Conservation (phyloP, 331 rosid genomes). For the Stylosanthes scabra region DNA sequence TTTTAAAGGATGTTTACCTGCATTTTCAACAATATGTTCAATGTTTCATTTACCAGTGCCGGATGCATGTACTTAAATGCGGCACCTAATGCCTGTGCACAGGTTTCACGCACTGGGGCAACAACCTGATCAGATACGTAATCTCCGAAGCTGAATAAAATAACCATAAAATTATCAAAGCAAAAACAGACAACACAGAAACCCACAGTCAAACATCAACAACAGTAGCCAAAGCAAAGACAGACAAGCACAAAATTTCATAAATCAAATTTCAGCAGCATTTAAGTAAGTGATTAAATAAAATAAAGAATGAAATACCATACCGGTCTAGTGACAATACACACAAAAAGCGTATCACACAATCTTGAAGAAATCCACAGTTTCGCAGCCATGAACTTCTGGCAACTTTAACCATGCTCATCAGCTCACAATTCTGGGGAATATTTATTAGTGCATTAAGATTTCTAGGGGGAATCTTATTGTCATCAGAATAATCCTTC, state of each 20-base stretch:
- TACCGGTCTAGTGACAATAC: slow-evolving; percentile 95
- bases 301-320: slow-evolving; percentile 34
- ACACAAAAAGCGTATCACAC: slow-evolving; percentile 89
- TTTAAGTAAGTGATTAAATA: slow-evolving; percentile 20
- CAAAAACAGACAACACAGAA: slow-evolving; percentile 16
- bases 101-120: slow-evolving; percentile 99
- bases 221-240: slow-evolving; percentile 15
- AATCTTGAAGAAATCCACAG: slow-evolving; percentile 91
- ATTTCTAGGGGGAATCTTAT: slow-evolving; percentile 55
- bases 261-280: slow-evolving; percentile 12
- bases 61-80: slow-evolving; percentile 96
- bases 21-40: slow-evolving; percentile 91
- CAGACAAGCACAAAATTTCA: slow-evolving; percentile 12
- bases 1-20: slow-evolving; percentile 73
- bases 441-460: slow-evolving; percentile 44
- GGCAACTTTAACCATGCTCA: slow-evolving; percentile 77
- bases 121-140: slow-evolving; percentile 99
- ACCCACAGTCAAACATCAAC: neutral
- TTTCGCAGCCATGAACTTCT: slow-evolving; percentile 93
- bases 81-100: slow-evolving; percentile 97
- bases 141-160: slow-evolving; percentile 90
- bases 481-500: slow-evolving; percentile 47
- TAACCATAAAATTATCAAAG: slow-evolving; percentile 27
- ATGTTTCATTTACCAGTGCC: slow-evolving; percentile 75
- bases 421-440: slow-evolving; percentile 68